A percentile compares a stretch with the other conserved stretches of the same genome.
Evolutionary conservation across 768 basidiomycete species (phyloP).

Genomic region (Mycena chlorophos): DNA sequence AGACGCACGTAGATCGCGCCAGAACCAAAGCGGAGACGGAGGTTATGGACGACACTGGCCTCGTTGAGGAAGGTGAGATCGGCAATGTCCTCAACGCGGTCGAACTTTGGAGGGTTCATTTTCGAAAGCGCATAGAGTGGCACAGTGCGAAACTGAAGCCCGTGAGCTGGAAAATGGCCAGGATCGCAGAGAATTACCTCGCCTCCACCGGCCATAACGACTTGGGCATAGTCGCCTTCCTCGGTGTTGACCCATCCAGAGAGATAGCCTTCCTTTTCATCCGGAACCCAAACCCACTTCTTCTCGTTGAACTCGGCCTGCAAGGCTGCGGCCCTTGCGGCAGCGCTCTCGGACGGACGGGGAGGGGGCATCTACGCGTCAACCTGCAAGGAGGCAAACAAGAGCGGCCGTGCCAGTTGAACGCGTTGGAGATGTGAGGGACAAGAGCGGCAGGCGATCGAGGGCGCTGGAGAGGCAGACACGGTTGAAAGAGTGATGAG

Average conservation of each 20-base stretch:
- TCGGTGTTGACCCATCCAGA: constrained; percentile 92
- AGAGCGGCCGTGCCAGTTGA: no score
- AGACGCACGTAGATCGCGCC: constrained; percentile 86
- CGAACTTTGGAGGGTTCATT: constrained; percentile 99
- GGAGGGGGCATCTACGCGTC: constrained; percentile 46
- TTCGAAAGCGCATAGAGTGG: constrained; percentile 83
- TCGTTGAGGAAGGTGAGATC: constrained; percentile 98
- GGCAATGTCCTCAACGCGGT: constrained; percentile 96
- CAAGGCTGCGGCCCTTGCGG: constrained; percentile 81
- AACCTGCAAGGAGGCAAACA: neutral
- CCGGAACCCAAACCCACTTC: constrained; percentile 98
- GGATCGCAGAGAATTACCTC: constrained; percentile 58
- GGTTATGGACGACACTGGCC: constrained; percentile 98
- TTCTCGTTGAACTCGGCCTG: constrained; percentile 97
- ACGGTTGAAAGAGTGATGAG: no score
- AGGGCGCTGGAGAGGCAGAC: no score
- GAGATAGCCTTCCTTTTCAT: constrained; percentile 88
- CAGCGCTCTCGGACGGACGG: constrained; percentile 54
- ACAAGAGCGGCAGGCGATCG: no score
- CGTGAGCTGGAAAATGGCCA: constrained; percentile 3
- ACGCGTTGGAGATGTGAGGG: no score
- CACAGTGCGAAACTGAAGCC: constrained; percentile 57
- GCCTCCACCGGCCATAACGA: constrained; percentile 81
- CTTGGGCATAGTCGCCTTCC: constrained; percentile 78
- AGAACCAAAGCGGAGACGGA: constrained; percentile 86